Evolutionary conservation across 2,329 filamentous ascomycete species (phyloP).

Genomic region (Sarocladium kiliense): DNA sequence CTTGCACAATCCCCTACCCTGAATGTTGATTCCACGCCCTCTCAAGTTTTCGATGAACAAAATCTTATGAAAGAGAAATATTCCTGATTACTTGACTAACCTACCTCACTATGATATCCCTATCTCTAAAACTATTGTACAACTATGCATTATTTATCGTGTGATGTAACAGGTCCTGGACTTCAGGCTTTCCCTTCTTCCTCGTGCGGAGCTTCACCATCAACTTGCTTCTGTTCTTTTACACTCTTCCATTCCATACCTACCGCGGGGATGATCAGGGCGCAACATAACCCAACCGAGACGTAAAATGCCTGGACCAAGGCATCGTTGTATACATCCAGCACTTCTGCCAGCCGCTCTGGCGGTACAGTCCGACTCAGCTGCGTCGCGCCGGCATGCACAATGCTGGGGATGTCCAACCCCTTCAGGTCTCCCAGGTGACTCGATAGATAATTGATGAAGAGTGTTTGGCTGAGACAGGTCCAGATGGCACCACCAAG

Average conservation of each 20-base stretch:
- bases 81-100: too few relatives aligned
- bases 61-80: too few relatives aligned
- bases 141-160: too few relatives aligned
- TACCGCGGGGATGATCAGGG: slow-evolving; percentile 8
- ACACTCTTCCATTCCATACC: slow-evolving; percentile 15
- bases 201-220: slow-evolving; percentile 11
- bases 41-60: too few relatives aligned
- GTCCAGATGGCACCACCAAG: slow-evolving; percentile 39
- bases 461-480: slow-evolving; percentile 37
- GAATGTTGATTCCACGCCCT: too few relatives aligned
- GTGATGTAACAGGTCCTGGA: too few relatives aligned
- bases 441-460: slow-evolving; percentile 15
- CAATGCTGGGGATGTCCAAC: slow-evolving; percentile 21
- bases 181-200: slow-evolving; percentile 13
- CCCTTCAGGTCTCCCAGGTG: neutral
- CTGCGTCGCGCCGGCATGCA: slow-evolving; percentile 44
- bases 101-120: too few relatives aligned
- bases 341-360: neutral
- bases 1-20: too few relatives aligned
- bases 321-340: slow-evolving; percentile 51
- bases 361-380: slow-evolving; percentile 44
- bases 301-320: slow-evolving; percentile 47
- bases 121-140: too few relatives aligned
- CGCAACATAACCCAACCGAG: neutral
- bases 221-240: slow-evolving; percentile 11